A percentile compares a stretch with the other conserved stretches of the same genome.
These are phyloP conservation scores for Ogataea ramenticola DNA, from an alignment of 805 yeast genomes.

Conservation along the genomic window DNA sequence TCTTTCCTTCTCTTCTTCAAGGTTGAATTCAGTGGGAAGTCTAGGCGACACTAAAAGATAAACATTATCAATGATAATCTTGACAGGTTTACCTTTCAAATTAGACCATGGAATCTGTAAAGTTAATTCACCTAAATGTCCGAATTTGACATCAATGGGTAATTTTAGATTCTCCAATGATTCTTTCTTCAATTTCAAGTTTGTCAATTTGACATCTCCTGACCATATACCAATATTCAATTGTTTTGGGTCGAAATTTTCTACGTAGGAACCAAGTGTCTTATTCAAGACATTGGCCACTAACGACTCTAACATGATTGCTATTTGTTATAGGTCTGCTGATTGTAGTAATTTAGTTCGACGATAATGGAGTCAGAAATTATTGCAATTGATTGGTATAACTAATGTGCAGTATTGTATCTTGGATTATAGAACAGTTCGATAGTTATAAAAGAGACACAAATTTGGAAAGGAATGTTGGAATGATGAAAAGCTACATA, in stretches of 20 bases:
- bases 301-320: slow-evolving; percentile 53
- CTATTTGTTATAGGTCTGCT: not conserved
- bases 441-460: too few relatives aligned
- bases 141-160: slow-evolving; percentile 83
- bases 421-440: too few relatives aligned
- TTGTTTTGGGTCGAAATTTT: slow-evolving; percentile 93
- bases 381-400: too few relatives aligned
- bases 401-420: too few relatives aligned
- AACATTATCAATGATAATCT: slow-evolving; percentile 78
- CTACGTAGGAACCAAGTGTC: slow-evolving; percentile 69
- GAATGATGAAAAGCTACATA: too few relatives aligned
- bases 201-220: slow-evolving; percentile 85
- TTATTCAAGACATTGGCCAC: slow-evolving; percentile 58
- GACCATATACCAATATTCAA: slow-evolving; percentile 95
- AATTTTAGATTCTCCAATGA: slow-evolving; percentile 80
- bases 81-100: slow-evolving; percentile 86
- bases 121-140: slow-evolving; percentile 83
- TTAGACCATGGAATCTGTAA: slow-evolving; percentile 97
- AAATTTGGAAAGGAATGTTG: too few relatives aligned
- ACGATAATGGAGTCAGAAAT: too few relatives aligned
- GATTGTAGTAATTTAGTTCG: not conserved
- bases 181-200: slow-evolving; percentile 77
- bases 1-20: slow-evolving; percentile 53
- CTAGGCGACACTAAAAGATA: slow-evolving; percentile 77
- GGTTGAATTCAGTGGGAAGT: slow-evolving; percentile 43